Evolutionary conservation across 2,329 filamentous ascomycete species (phyloP).

Genomic region (Ascocoryne sarcoides): DNA sequence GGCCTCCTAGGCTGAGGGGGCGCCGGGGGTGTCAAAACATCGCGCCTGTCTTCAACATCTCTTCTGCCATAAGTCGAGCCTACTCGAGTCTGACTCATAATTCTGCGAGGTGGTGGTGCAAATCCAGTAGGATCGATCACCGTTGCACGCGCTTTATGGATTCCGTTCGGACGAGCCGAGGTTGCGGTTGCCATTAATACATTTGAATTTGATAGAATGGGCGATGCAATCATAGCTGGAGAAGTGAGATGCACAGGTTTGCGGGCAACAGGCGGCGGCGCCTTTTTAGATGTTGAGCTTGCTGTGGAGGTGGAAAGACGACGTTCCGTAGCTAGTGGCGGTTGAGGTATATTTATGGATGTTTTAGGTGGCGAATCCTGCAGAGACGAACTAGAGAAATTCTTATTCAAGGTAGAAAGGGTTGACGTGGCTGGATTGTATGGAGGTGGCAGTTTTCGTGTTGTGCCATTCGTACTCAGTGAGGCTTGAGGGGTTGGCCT

Average conservation of each 20-base stretch:
- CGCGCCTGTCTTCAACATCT: constrained; percentile 8
- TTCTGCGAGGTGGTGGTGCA: constrained; percentile 18
- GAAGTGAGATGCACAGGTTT: constrained; percentile 28
- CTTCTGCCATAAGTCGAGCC: constrained; percentile 5
- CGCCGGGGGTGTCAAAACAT: constrained; percentile 11
- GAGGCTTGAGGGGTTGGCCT: constrained; percentile 11
- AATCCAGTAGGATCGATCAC: constrained; percentile 15
- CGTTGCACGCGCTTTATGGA: constrained; percentile 10
- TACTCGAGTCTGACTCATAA: constrained; percentile 8
- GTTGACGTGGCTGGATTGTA: constrained; percentile 12
- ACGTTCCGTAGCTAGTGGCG: constrained; percentile 14
- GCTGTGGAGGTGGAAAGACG: constrained; percentile 22
- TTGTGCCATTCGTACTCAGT: constrained; percentile 11
- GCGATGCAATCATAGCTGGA: constrained; percentile 13
- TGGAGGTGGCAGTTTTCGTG: constrained; percentile 25
- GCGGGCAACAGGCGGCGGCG: constrained; percentile 25
- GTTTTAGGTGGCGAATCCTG: constrained; percentile 4
- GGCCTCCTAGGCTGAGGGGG: constrained; percentile 22
- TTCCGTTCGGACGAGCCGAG: no score
- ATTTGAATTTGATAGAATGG: constrained; percentile 13
- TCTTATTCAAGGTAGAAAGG: constrained; percentile 10
- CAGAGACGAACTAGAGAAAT: constrained; percentile 14
- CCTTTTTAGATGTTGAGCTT: constrained; percentile 22
- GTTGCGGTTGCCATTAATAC: no score
- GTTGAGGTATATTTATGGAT: constrained; percentile 7